Evolutionary conservation across 2,329 filamentous ascomycete species (phyloP).

Genomic region (Ophiostoma angusticollis): DNA sequence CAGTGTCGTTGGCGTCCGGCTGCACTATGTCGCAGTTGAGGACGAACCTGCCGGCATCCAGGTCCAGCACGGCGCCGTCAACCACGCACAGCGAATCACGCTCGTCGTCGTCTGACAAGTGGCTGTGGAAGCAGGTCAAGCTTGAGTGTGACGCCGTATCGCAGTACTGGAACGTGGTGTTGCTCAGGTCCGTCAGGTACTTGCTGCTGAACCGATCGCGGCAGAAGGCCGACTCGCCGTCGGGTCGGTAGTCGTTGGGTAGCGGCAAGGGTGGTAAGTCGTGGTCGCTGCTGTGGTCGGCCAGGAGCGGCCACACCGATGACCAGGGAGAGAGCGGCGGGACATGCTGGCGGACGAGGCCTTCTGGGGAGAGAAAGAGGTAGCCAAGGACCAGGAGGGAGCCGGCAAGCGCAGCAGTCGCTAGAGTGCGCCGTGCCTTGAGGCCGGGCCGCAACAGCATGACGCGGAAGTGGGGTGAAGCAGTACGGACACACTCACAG

Average conservation of each 20-base stretch:
- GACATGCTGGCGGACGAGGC: background rate
- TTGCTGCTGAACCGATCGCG: constrained; percentile 9
- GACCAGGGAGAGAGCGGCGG: background rate
- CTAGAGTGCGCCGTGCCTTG: background rate
- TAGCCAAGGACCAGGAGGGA: constrained; percentile 2
- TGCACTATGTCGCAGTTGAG: constrained; percentile 6
- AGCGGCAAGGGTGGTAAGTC: background rate
- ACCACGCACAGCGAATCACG: constrained; percentile 11
- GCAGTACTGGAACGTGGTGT: constrained; percentile 11
- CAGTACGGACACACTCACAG: no score
- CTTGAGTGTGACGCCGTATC: background rate
- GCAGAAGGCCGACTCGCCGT: constrained; percentile 8
- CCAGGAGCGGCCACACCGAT: no score
- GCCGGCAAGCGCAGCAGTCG: background rate
- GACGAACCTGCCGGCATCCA: background rate
- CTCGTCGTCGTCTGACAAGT: background rate
- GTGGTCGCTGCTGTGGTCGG: background rate
- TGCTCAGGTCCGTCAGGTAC: constrained; percentile 9
- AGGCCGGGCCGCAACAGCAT: constrained; percentile 1
- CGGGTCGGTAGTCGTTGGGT: constrained; percentile 3
- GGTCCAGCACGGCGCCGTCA: constrained; percentile 4
- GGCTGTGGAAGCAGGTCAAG: constrained; percentile 13
- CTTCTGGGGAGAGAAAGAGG: background rate
- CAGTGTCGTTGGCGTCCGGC: background rate
- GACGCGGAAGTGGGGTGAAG: no score